A percentile compares a stretch with the other conserved stretches of the same genome.
Evolutionary conservation across 2,329 filamentous ascomycete genomes (phyloP).

Genomic region (Neofusicoccum laricinum): DNA sequence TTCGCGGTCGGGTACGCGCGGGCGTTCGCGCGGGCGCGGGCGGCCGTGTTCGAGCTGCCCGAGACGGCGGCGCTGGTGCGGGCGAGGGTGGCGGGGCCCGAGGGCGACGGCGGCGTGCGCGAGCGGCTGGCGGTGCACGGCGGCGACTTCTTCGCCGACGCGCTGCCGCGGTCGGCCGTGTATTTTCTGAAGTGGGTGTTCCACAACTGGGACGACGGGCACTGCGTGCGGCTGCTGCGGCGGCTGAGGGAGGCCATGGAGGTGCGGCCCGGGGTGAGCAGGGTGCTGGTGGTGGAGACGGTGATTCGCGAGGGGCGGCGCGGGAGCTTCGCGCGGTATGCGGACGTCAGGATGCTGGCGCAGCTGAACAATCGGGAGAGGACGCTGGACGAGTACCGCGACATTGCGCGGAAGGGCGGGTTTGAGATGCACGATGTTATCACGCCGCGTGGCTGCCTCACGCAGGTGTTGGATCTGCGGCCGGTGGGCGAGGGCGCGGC

Average conservation of each 20-base stretch:
- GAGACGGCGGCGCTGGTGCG: neutral
- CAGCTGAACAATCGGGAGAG: neutral
- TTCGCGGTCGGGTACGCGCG: neutral
- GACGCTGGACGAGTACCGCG: neutral
- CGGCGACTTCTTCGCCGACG: neutral
- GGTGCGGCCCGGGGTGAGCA: neutral
- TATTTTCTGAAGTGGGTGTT: neutral
- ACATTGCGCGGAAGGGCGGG: neutral
- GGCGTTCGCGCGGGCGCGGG: neutral
- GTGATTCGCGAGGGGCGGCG: neutral
- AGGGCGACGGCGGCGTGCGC: neutral
- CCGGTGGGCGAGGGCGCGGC: neutral
- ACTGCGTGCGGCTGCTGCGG: neutral
- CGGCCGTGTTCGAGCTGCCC: neutral
- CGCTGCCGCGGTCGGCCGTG: neutral
- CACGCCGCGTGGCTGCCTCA: neutral
- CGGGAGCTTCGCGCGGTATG: neutral
- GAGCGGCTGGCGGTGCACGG: neutral
- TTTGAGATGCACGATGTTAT: neutral
- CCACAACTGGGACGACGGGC: neutral
- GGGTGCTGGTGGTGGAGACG: constrained; percentile 2
- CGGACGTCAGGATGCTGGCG: neutral
- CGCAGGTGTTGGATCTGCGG: constrained; percentile 1
- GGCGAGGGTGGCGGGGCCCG: neutral
- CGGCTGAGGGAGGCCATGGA: neutral